Evolutionary conservation across 306 rosid genomes (phyloP), one percentile per base, ranked within the genome.

Genomic region (Fragaria ananassa): DNA sequence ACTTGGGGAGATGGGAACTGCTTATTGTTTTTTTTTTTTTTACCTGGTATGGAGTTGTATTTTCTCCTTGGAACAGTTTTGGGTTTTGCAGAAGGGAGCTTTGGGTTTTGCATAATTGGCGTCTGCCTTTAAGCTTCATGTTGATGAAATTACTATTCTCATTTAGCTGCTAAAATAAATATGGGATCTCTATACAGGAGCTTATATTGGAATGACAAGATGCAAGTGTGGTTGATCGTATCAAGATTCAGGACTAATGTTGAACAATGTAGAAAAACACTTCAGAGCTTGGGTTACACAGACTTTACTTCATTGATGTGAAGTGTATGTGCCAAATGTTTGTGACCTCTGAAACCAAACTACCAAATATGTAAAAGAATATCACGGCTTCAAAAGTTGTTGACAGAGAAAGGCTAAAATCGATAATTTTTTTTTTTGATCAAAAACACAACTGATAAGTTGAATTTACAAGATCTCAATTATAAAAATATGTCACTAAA

Each of bases 1-100:
- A 92, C 97, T 60, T 83, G 97, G 23, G 97, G 99, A 77, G 99
- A 95, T 81, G 97, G 99, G 74, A 92, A 95, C 79, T 95, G 99
- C 89, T 95, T 95, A 90, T 90, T 92, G 96, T 86, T 95, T 95
- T 81, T 90, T 95, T 97, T 90, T 92, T 86, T 88, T 96, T 10
- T 95, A 92, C 82, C 97, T 92, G 68, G 98, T 95, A 88, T 70
- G 96, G 84, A 42, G 56, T 81, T 37, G 51, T 76, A 71, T 83
- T 58, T 81, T 19, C 45, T 77, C 58, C 76, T 65, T 70, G 19
- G 14, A 44, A 63, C 49, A 76, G 57, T 67, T 27, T 51, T 83
- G 64, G 74, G 65, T 76, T 51, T 70, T 76, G 69, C 64, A 46
- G 31, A 31, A 29, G 1, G 1, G 1, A 29, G 31, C 1, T 29